These are phyloP conservation scores for Corymbia maculata DNA, from an alignment of 345 rosid genomes.

Conservation along the genomic window DNA sequence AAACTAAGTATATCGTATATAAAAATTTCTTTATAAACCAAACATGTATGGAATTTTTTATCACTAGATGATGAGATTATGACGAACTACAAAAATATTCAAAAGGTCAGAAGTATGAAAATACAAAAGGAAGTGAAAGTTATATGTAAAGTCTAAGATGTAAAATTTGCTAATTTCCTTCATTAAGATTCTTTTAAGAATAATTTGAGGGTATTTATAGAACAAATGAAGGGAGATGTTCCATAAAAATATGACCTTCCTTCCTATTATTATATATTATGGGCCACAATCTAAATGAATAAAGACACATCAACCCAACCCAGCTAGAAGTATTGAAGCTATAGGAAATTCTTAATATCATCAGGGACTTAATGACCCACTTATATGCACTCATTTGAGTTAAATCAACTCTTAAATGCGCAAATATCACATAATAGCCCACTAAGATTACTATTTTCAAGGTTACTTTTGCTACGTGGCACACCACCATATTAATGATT, in stretches of 20 bases:
- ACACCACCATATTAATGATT: rapidly evolving
- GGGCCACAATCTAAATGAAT: background rate
- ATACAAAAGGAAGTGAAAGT: background rate
- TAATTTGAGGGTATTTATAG: background rate
- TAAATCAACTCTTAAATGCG: background rate
- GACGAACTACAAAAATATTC: background rate
- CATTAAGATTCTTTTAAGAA: background rate
- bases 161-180: background rate
- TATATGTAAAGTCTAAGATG: background rate
- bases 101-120: background rate
- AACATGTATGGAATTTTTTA: background rate
- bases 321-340: background rate
- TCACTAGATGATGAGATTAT: background rate
- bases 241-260: background rate
- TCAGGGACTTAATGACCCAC: background rate
- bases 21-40: background rate
- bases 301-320: background rate
- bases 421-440: background rate
- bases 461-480: background rate
- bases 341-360: background rate
- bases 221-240: background rate
- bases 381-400: background rate
- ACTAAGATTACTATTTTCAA: background rate
- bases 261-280: background rate
- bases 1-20: background rate